A percentile compares a stretch with the other conserved stretches of the same genome.
Conservation (phyloP, 768 basidiomycete genomes). For the Mycena pura region DNA sequence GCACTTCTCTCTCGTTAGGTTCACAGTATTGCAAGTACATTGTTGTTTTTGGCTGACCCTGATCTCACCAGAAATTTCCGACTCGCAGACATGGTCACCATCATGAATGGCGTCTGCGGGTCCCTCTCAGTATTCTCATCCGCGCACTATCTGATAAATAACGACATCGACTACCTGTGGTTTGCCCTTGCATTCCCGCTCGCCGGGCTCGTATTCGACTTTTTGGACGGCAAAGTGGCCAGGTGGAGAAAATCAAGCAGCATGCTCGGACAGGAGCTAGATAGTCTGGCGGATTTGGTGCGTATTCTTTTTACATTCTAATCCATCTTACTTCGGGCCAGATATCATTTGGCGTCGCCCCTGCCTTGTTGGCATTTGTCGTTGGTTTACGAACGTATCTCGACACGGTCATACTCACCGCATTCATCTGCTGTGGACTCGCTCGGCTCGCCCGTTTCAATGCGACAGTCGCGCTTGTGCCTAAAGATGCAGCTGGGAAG, state of each 20-base stretch:
- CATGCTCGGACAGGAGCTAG: slow-evolving; percentile 96
- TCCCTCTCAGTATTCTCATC: slow-evolving; percentile 94
- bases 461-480: slow-evolving; percentile 93
- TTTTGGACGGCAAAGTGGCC: slow-evolving; percentile 96
- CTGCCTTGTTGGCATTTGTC: slow-evolving; percentile 89
- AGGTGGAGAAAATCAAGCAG: slow-evolving; percentile 95
- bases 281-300: slow-evolving; percentile 95
- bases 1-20: slow-evolving; percentile 98
- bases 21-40: slow-evolving; percentile 29
- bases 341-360: slow-evolving; percentile 99
- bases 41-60: slow-evolving; percentile 23
- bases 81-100: slow-evolving; percentile 96
- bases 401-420: slow-evolving; percentile 85
- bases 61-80: slow-evolving; percentile 82
- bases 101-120: slow-evolving; percentile 99
- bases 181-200: slow-evolving; percentile 88
- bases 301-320: slow-evolving; percentile 33
- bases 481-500: slow-evolving; percentile 87
- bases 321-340: slow-evolving; percentile 37
- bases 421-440: slow-evolving; percentile 95
- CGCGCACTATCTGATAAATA: slow-evolving; percentile 83
- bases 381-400: slow-evolving; percentile 91
- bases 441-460: slow-evolving; percentile 98
- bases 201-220: slow-evolving; percentile 96
- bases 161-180: slow-evolving; percentile 82